Percentiles rank a stretch among this genome's conserved stretches.
phyloP scores from a whole-genome alignment of 371 early-diverging fungal genomes.

The Blastocladiella emersonii region DNA sequence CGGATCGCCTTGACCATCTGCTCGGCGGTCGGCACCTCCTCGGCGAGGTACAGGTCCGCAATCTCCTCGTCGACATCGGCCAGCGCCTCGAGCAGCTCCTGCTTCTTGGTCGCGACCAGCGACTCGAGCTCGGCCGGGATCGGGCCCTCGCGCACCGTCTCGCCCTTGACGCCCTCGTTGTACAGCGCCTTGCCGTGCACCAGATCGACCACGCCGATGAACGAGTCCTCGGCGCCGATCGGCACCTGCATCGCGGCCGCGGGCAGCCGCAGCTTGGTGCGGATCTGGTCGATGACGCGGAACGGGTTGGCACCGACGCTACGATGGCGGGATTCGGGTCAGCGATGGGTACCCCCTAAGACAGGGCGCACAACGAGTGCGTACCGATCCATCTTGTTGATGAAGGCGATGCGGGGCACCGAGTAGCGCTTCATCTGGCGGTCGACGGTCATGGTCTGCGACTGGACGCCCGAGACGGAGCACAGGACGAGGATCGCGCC shows the following conservation, averaged over 20 bases:
- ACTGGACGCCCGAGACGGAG: constrained; percentile 71
- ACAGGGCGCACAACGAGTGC: not conserved
- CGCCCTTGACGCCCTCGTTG: constrained; percentile 80
- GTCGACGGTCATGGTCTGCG: constrained; percentile 68
- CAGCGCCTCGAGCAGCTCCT: constrained; percentile 64
- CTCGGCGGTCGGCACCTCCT: constrained; percentile 45
- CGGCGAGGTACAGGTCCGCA: constrained; percentile 64
- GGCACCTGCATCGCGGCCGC: constrained; percentile 91
- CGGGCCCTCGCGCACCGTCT: constrained; percentile 45
- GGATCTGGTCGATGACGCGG: constrained; percentile 80
- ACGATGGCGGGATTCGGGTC: not conserved
- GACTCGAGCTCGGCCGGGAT: constrained; percentile 67
- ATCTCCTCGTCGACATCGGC: constrained; percentile 81
- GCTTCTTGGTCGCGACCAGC: constrained; percentile 52
- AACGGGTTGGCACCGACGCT: constrained; percentile 87
- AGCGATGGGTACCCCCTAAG: too few species aligned
- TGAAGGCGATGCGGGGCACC: constrained; percentile 72
- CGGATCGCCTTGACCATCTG: constrained; percentile 44
- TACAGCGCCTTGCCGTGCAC: constrained; percentile 70
- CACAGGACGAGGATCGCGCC: constrained; percentile 78
- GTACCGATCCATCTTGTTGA: constrained; percentile 80
- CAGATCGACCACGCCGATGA: constrained; percentile 87
- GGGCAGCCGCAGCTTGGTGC: constrained; percentile 70
- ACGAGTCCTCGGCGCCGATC: constrained; percentile 78
- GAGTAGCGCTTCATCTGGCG: constrained; percentile 83